A percentile compares a stretch with the other conserved stretches of the same genome.
phyloP scores from a whole-genome alignment of 345 rosid genomes.

The Camelina sativa region DNA sequence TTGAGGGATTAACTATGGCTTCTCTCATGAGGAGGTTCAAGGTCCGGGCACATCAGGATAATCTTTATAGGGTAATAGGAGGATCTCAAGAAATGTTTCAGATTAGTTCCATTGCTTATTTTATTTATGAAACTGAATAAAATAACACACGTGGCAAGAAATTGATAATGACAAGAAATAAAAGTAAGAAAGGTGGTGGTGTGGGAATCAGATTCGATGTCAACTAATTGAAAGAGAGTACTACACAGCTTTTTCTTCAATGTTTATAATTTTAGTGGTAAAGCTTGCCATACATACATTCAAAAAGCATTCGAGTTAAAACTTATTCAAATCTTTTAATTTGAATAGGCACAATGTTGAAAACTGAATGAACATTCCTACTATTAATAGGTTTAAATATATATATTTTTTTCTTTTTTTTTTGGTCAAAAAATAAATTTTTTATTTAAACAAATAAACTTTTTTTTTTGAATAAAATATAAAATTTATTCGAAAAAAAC shows the following conservation, averaged over 20 bases:
- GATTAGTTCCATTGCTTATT: background rate
- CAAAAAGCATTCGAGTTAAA: background rate
- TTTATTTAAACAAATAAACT: too few species aligned
- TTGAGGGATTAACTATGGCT: background rate
- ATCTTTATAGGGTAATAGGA: background rate
- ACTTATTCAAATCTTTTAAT: background rate
- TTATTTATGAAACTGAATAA: background rate
- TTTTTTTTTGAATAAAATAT: too few species aligned
- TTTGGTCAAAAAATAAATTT: too few species aligned
- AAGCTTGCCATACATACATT: slow-evolving; percentile 28
- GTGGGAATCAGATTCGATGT: slow-evolving; percentile 47
- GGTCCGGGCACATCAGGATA: background rate
- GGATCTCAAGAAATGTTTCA: background rate
- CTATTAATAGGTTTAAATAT: too few species aligned
- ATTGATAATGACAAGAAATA: slow-evolving; percentile 34
- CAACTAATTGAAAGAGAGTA: slow-evolving; percentile 31
- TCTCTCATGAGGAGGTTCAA: background rate
- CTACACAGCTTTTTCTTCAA: slow-evolving; percentile 38
- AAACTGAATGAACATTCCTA: too few species aligned
- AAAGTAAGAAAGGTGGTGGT: slow-evolving; percentile 39
- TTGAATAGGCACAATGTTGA: too few species aligned
- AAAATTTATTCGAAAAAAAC: too few species aligned
- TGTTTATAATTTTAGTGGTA: slow-evolving; percentile 4
- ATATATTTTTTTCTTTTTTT: too few species aligned
- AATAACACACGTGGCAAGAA: slow-evolving; percentile 24